A percentile compares a stretch with the other conserved stretches of the same genome.
These are phyloP conservation scores for Pestalotiopsis sp. DNA, from an alignment of 2,329 filamentous ascomycete genomes.

Conservation along the genomic window DNA sequence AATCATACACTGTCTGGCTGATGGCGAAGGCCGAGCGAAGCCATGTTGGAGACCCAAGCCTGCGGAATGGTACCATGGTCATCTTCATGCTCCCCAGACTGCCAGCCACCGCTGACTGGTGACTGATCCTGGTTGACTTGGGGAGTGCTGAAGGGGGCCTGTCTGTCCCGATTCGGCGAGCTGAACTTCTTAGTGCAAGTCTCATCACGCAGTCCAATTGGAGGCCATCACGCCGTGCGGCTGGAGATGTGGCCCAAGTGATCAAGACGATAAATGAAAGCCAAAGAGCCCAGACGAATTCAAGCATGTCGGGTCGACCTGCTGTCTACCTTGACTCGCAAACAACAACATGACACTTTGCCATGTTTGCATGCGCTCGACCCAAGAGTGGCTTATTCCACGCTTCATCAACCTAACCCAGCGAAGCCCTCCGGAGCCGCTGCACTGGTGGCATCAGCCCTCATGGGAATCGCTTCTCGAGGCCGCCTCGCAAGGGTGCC, in stretches of 20 bases:
- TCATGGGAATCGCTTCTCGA: background rate
- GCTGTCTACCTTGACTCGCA: background rate
- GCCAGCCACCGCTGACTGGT: too few species aligned
- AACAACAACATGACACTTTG: background rate
- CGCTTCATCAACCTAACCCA: background rate
- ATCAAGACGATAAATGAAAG: background rate
- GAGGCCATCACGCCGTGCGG: background rate
- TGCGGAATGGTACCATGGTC: too few species aligned
- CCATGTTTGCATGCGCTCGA: background rate
- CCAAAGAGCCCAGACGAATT: background rate
- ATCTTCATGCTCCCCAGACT: too few species aligned
- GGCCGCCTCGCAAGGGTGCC: background rate
- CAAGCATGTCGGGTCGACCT: background rate
- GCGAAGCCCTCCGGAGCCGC: background rate
- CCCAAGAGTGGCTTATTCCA: background rate
- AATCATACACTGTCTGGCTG: too few species aligned
- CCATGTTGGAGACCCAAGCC: too few species aligned
- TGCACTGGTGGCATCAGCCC: background rate
- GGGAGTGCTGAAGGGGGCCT: too few species aligned
- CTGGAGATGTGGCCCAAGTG: background rate
- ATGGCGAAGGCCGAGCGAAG: too few species aligned
- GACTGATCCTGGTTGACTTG: too few species aligned
- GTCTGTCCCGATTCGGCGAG: background rate
- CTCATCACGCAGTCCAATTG: background rate
- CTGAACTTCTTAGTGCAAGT: background rate